Conservation (phyloP, 2,329 filamentous ascomycete species). For the Fusarium domesticum region DNA sequence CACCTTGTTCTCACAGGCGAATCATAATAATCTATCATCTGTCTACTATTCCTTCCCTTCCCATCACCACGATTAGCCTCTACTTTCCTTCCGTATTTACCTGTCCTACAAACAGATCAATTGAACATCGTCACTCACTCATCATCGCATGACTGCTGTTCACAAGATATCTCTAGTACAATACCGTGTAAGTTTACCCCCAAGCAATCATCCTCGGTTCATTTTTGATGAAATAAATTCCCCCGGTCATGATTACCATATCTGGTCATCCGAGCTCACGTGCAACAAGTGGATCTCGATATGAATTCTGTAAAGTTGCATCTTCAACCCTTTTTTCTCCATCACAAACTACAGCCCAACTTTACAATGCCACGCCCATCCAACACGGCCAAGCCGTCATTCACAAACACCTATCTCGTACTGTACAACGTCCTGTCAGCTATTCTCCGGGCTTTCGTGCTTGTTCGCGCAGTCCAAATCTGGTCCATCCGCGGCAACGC, state of each 20-base stretch:
- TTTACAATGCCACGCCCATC: background rate
- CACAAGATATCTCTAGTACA: too few species aligned
- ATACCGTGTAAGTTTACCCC: background rate
- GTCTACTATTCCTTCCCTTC: too few species aligned
- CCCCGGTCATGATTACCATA: background rate
- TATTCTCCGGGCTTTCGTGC: conserved; percentile 6
- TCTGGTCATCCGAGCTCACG: background rate
- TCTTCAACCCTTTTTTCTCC: background rate
- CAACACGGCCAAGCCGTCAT: background rate
- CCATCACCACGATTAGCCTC: too few species aligned
- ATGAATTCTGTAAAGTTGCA: background rate
- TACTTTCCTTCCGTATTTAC: too few species aligned
- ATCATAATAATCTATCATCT: too few species aligned
- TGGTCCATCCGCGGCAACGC: conserved; percentile 12
- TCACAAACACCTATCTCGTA: conserved; percentile 8
- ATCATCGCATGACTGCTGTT: background rate
- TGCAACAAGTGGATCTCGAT: background rate
- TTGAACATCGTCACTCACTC: background rate
- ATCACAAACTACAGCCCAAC: conserved; percentile 1
- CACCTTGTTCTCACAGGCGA: too few species aligned
- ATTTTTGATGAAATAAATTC: background rate
- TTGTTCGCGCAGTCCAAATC: conserved; percentile 8
- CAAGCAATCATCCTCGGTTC: background rate
- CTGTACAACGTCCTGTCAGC: conserved; percentile 16
- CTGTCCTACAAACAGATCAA: too few species aligned